Evolutionary conservation across 2,329 filamentous ascomycete species (phyloP), one percentile per base, ranked within the genome.

Genomic region (Talaromyces sp.): DNA sequence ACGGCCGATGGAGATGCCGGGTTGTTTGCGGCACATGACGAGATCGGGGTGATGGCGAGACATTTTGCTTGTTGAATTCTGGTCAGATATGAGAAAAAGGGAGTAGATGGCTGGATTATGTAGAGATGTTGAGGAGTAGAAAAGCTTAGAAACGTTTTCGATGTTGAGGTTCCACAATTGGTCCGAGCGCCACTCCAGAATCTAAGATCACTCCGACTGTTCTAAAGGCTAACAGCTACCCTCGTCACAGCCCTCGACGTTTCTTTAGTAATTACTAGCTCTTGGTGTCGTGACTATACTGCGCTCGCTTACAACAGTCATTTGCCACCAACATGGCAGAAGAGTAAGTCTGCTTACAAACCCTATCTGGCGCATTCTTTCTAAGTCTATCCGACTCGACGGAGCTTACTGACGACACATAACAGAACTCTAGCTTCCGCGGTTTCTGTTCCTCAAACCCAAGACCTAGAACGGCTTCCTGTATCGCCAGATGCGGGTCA

Each of bases 11-110:
- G 93, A 91, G 78, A 98, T 97, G 81, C 95, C 95, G 67, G 94
- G 85, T 79, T 97, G 94, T 83, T 99, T 99, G 83, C 94, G 93
- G 87, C 95, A 99, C 94, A 98, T 98, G 73, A 99, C 95, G 71
- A 99, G 89, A 84, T 99, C 95, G 79, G 93, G 93, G 79, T 97
- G 92, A 85, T 96, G 92, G 82, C 92, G 92, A 76, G 92, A 96
- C 92, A 96, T 96, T 76, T 16, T 54, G 56, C 19, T 43, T 39
- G 13, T 22, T 2, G 10, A 13, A 5, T 47, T 47, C 3, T 3
- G 19, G 13, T 48, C 11, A 14, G 33, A 19, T 24, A 33, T 33
- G 5, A 33, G 43, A 37, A 37, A 2, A 13, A 10, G 39, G 13
- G 19, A 37, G 52, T 16, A 27, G n/a, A 33, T 39, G 47, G 7